These are phyloP conservation scores for Pichia paraexigua DNA, from an alignment of 805 yeast species.

Conservation along the genomic window DNA sequence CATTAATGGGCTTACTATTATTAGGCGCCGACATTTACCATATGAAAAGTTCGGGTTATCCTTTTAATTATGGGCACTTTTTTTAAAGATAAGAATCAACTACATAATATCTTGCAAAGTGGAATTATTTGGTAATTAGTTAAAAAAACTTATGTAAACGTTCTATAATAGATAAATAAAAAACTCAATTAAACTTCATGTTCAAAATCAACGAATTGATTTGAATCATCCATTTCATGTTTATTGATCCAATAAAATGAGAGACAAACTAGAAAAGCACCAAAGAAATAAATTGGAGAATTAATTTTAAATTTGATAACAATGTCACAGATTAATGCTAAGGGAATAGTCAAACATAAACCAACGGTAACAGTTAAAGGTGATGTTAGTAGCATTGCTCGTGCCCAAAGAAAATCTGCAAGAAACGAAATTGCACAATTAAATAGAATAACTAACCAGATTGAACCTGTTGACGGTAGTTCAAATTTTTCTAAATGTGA, in stretches of 20 bases:
- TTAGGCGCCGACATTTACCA: constrained; percentile 31
- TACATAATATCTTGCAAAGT: background rate
- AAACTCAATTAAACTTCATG: background rate
- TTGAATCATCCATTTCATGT: constrained; percentile 58
- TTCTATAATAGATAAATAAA: background rate
- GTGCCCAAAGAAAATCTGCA: constrained; percentile 93
- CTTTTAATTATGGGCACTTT: constrained; percentile 27
- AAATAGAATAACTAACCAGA: constrained; percentile 44
- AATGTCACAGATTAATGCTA: constrained; percentile 89
- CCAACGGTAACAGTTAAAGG: constrained; percentile 97
- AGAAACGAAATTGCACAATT: constrained; percentile 77
- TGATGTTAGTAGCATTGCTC: constrained; percentile 85
- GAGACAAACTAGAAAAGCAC: constrained; percentile 71
- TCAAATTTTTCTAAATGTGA: constrained; percentile 63
- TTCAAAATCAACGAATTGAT: background rate
- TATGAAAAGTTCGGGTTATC: constrained; percentile 42
- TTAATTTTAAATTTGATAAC: constrained; percentile 57
- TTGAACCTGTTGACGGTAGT: constrained; percentile 49
- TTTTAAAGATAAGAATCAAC: background rate
- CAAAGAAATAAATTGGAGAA: constrained; percentile 58
- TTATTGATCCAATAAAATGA: constrained; percentile 81
- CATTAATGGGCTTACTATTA: constrained; percentile 4
- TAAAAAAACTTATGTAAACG: background rate
- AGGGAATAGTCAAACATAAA: constrained; percentile 83
- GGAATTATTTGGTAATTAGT: background rate